These are phyloP conservation scores for Dothistroma pini DNA, from an alignment of 2,329 filamentous ascomycete genomes.

Conservation along the genomic window DNA sequence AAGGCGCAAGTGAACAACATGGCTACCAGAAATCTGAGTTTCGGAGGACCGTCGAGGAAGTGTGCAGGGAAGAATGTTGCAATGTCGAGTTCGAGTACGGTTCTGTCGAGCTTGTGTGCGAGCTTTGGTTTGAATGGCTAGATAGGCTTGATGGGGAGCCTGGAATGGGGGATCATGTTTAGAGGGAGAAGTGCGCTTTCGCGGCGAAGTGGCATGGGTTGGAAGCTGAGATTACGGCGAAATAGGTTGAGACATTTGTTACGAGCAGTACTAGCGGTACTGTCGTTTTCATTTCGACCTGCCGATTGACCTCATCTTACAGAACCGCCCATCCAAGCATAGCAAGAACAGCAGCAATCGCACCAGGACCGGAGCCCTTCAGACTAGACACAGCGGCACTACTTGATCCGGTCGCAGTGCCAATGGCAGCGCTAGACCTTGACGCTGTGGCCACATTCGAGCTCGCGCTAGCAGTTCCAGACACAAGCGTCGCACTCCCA, in stretches of 20 bases:
- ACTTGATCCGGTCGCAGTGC: neutral
- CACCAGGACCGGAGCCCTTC: neutral
- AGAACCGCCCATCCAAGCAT: neutral
- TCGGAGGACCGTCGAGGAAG: constrained; percentile 5
- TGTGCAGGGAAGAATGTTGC: constrained; percentile 12
- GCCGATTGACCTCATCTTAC: neutral
- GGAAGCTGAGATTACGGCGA: constrained; percentile 7
- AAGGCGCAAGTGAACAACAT: neutral
- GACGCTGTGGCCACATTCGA: neutral
- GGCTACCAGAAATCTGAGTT: constrained; percentile 8
- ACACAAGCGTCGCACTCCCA: neutral
- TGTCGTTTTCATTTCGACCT: no score
- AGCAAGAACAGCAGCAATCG: neutral
- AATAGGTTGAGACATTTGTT: neutral
- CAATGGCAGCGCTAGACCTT: neutral
- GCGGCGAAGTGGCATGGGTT: constrained; percentile 13
- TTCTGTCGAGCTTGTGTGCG: constrained; percentile 5
- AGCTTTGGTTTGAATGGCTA: constrained; percentile 8
- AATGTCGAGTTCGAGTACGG: constrained; percentile 9
- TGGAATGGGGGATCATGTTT: constrained; percentile 7
- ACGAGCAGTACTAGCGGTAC: no score
- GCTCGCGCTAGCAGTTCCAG: neutral
- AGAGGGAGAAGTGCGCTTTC: constrained; percentile 7
- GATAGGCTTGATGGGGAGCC: constrained; percentile 9
- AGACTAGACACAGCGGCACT: constrained; percentile 3